These are phyloP conservation scores for Phytomonas serpens DNA, from an alignment of 208 protist species.

Conservation along the genomic window DNA sequence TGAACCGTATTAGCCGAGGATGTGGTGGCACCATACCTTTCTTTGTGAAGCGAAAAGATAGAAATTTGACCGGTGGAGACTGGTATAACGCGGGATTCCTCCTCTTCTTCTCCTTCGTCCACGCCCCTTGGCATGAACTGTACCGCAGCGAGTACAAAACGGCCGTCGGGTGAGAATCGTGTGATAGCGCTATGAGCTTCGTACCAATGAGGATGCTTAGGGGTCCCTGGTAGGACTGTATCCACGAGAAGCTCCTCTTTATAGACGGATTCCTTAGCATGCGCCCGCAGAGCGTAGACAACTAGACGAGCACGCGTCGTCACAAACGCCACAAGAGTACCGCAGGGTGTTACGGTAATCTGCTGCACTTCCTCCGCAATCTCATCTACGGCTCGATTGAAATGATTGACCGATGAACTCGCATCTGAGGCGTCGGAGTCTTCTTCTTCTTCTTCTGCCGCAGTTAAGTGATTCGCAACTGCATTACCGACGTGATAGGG, in stretches of 20 bases:
- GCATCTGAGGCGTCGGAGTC: constrained; percentile 18
- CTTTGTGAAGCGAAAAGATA: constrained; percentile 55
- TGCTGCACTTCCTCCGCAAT: constrained; percentile 66
- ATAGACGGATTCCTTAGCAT: constrained; percentile 17
- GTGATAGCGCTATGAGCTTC: constrained; percentile 36
- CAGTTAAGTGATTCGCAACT: not conserved
- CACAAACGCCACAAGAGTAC: constrained; percentile 51
- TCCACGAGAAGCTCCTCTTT: constrained; percentile 43
- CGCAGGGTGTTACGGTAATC: constrained; percentile 40
- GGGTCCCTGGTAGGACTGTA: constrained; percentile 20
- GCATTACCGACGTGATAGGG: not conserved
- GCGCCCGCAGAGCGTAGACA: constrained; percentile 35
- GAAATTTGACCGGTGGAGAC: constrained; percentile 35
- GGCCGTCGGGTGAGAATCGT: constrained; percentile 46
- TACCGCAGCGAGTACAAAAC: constrained; percentile 53
- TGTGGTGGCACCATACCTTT: constrained; percentile 7
- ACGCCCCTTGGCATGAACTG: constrained; percentile 29
- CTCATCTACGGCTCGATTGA: constrained; percentile 31
- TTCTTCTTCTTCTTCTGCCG: constrained; percentile 16
- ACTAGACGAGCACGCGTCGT: constrained; percentile 54
- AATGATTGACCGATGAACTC: constrained; percentile 36
- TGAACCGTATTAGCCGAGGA: not conserved
- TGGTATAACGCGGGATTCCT: constrained; percentile 5
- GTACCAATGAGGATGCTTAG: constrained; percentile 48
- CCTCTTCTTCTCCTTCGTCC: constrained; percentile 5